Evolutionary conservation across 192 early-diverging fungal genomes (phyloP).

Genomic region (Mortierella claussenii): DNA sequence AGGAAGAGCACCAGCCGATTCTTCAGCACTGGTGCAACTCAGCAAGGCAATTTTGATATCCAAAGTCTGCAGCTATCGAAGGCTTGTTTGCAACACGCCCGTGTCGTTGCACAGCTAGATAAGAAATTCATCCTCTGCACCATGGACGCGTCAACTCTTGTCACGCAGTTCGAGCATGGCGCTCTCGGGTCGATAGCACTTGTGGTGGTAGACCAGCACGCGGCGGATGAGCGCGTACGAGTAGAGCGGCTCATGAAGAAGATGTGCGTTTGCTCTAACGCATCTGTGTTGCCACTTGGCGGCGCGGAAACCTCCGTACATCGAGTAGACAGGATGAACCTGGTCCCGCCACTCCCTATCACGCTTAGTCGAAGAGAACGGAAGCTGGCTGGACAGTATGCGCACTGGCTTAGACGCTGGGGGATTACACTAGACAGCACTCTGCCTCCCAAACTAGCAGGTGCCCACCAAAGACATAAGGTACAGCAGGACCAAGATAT

Average conservation of each 20-base stretch:
- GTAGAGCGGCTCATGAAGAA: slow-evolving; percentile 66
- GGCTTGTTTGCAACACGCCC: slow-evolving; percentile 45
- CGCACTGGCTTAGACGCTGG: slow-evolving; percentile 55
- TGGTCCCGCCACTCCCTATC: slow-evolving; percentile 59
- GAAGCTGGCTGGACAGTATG: slow-evolving; percentile 23
- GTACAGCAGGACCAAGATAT: neutral
- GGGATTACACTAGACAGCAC: slow-evolving; percentile 50
- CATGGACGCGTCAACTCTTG: slow-evolving; percentile 9
- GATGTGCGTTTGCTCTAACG: slow-evolving; percentile 21
- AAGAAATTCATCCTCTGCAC: slow-evolving; percentile 70
- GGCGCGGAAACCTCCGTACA: neutral
- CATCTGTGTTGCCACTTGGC: neutral
- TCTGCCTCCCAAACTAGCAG: neutral
- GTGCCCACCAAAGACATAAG: neutral
- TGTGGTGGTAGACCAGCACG: slow-evolving; percentile 82
- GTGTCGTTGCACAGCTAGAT: slow-evolving; percentile 74
- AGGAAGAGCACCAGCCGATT: slow-evolving; percentile 27
- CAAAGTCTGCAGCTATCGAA: slow-evolving; percentile 55
- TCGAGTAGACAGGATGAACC: slow-evolving; percentile 47
- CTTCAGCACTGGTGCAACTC: slow-evolving; percentile 12
- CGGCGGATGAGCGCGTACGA: slow-evolving; percentile 78
- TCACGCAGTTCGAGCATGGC: neutral
- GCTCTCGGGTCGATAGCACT: slow-evolving; percentile 28
- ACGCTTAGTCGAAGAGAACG: slow-evolving; percentile 53
- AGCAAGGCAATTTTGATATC: slow-evolving; percentile 4